Evolutionary conservation across 495 filamentous ascomycete species (phyloP).

Genomic region (Hyaloscypha finlandica): DNA sequence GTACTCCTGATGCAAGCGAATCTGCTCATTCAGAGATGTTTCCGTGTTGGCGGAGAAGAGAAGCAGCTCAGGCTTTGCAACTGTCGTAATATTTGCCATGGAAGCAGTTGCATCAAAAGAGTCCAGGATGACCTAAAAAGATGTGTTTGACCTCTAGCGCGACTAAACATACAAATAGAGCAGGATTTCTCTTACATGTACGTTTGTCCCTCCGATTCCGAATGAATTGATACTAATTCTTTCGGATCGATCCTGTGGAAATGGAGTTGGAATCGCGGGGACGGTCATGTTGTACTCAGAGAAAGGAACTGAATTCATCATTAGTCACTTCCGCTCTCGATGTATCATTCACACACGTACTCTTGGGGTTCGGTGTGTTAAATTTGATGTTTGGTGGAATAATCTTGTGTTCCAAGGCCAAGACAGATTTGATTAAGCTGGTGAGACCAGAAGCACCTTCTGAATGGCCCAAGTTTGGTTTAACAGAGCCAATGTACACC

Average conservation of each 20-base stretch:
- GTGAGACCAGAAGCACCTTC: constrained; percentile 60
- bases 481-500: constrained; percentile 13
- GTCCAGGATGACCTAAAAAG: not conserved
- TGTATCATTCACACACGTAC: constrained; percentile 19
- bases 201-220: constrained; percentile 60
- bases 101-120: not conserved
- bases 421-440: constrained; percentile 55
- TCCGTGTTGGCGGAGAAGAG: constrained; percentile 19
- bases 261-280: constrained; percentile 11
- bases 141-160: not conserved
- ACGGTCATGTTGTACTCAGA: constrained; percentile 32
- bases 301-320: constrained; percentile 16
- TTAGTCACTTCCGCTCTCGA: not conserved
- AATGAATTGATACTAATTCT: constrained; percentile 38
- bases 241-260: constrained; percentile 8
- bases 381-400: constrained; percentile 47
- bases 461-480: constrained; percentile 40
- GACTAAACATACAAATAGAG: not conserved
- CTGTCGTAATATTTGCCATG: not conserved
- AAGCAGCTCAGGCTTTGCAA: constrained; percentile 1
- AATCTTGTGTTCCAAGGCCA: constrained; percentile 57
- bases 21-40: constrained; percentile 1
- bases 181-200: constrained; percentile 42
- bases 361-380: constrained; percentile 34
- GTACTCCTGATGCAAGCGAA: constrained; percentile 1